Evolutionary conservation across 2,329 filamentous ascomycete genomes (phyloP), one percentile per base, ranked within the genome.

Genomic region (Neonectria faginata): DNA sequence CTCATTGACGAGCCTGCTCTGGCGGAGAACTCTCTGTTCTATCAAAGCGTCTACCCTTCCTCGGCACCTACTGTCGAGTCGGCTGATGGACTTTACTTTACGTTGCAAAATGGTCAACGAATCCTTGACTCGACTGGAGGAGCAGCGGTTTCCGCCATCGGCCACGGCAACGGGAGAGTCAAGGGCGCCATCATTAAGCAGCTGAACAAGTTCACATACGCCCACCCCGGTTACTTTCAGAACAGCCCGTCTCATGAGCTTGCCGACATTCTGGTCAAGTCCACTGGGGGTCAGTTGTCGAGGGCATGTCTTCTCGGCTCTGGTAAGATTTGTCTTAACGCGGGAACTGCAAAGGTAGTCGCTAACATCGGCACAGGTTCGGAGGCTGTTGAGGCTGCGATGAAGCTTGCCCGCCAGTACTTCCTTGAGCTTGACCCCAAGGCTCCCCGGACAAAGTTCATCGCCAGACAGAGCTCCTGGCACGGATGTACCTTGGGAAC

Each of bases 381-480:
- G 0, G 70, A 72, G 11, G 70, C 70, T 9, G 48, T 72, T 0
- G 70, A 72, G 5, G 66, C 68, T 9, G 70, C 70, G 1, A 44
- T 72, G 1, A 72, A 72, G 12, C 66, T 72, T 0, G 70, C 70
- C 3, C 54, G 70, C 0, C 70, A 72, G 2, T 72, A 72, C 1
- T 72, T 64, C 3, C 67, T 67, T 3, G 70, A 72, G 4, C 5
- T 71, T 3, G 64, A 57, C 3, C 65, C 70, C 1, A 45, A 72
- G 4, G 54, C 50, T 5, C 55, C 55, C 0, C 59, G 70, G 6
- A 68, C 65, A 0, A 62, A 27, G 0, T 72, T 72, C 3, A 72
- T 72, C 33, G 64, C 70, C 0, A 62, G 70, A 0, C 68, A 57
- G 7, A 68, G 71, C 14, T 72, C 70, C 0, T 72, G 71, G 1